Conservation (phyloP, 148 eudicot genomes). For the Agrostemma githago region DNA sequence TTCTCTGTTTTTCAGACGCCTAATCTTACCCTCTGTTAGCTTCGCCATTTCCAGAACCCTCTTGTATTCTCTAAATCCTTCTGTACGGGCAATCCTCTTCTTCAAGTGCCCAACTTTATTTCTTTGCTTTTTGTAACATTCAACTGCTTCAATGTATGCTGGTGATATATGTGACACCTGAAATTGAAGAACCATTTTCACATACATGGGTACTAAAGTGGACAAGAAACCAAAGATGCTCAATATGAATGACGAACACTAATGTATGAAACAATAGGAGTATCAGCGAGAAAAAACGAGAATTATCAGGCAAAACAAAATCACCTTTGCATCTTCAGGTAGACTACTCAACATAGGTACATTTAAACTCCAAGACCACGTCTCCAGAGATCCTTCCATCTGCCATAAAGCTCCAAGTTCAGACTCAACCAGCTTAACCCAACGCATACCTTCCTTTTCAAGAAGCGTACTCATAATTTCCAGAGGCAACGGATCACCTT, state of each 20-base stretch:
- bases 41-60: slow-evolving; percentile 68
- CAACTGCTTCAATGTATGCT: slow-evolving; percentile 60
- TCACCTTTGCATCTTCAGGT: slow-evolving; percentile 81
- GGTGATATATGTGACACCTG: slow-evolving; percentile 63
- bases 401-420: slow-evolving; percentile 84
- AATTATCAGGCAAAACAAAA: neutral
- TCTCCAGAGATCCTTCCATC: slow-evolving; percentile 89
- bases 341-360: slow-evolving; percentile 90
- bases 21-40: slow-evolving; percentile 73
- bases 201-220: neutral
- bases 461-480: slow-evolving; percentile 67
- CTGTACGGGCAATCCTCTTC: slow-evolving; percentile 77
- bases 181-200: slow-evolving; percentile 14
- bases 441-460: slow-evolving; percentile 74
- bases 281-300: neutral
- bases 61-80: slow-evolving; percentile 90
- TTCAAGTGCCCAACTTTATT: slow-evolving; percentile 83
- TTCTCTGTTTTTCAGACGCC: slow-evolving; percentile 68
- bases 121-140: slow-evolving; percentile 77
- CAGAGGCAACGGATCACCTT: slow-evolving; percentile 66
- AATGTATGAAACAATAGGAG: slow-evolving; percentile 1
- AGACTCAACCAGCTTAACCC: slow-evolving; percentile 68
- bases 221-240: neutral
- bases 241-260: slow-evolving; percentile 8
- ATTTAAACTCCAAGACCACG: slow-evolving; percentile 99